Evolutionary conservation across 1,284 basidiomycete species (phyloP), one percentile per base, ranked within the genome.

Genomic region (Cryptococcus maquisensis): DNA sequence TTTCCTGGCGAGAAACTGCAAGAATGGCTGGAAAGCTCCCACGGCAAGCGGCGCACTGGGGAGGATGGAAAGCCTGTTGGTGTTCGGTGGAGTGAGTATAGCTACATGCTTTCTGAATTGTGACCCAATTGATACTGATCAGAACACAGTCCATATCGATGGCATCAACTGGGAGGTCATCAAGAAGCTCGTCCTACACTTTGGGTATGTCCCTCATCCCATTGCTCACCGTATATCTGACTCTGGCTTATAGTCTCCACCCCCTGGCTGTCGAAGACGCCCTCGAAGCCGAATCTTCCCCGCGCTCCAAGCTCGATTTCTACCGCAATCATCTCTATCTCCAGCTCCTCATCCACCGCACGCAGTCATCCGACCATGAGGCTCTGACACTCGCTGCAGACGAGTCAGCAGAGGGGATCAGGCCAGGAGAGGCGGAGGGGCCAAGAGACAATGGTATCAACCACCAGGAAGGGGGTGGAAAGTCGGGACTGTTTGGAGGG

Each of bases 211-310:
- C 23, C 6, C 16, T n/a, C 15, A 8, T 12, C 10, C n/a, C 37
- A 3, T 15, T 43, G n/a, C 32, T 47, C 20, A n/a, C 16, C 3
- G 23, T 15, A 23, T 45, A 13, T 16, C 46, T 47, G 36, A 28
- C 40, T 38, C 50, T 40, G 18, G 49, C 39, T n/a, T 35, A n/a
- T 35, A 74, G 71, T 20, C 66, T 77, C 7, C 75, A 77, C 51
- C 75, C 75, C 0, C 65, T 77, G 1, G 71, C 75, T 0, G 70
- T 77, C 4, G 75, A 77, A 60, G 75, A 77, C 55, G 65, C 72
- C 3, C 60, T 77, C 16, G 67, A 72, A 38, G 66, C 69, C 10
- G 54, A 56, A 43, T 68, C 70, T 55, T 69, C 67, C 15, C 74
- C 74, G 24, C 72, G 75, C 20, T 71, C 69, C 49, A 77, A 77